Percentiles rank a stretch among this genome's conserved stretches.
Conservation (phyloP, 2,329 filamentous ascomycete genomes). For the Corinectria fuckeliana region DNA sequence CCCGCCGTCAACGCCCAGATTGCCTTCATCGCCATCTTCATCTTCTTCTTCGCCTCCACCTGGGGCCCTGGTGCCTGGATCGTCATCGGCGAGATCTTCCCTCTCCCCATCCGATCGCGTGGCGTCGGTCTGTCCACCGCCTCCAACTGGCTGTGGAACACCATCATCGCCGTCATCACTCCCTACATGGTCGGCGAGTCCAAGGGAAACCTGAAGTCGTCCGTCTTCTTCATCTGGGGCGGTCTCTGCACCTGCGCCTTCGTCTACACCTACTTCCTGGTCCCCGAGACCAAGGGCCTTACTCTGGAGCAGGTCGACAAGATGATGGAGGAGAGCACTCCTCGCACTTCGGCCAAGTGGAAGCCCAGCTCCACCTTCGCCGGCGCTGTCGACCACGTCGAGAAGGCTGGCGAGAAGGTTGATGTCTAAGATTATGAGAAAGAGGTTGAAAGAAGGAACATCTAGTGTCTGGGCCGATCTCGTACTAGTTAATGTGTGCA, state of each 20-base stretch:
- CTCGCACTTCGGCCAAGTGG: constrained; percentile 79
- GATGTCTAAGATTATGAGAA: constrained; percentile 11
- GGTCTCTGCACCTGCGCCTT: constrained; percentile 62
- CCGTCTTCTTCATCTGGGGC: constrained; percentile 68
- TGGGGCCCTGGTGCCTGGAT: constrained; percentile 76
- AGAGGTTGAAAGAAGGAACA: neutral
- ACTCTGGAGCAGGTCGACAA: constrained; percentile 77
- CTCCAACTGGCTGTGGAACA: constrained; percentile 86
- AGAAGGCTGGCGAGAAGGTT: constrained; percentile 35
- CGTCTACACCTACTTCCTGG: constrained; percentile 63
- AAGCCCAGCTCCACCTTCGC: constrained; percentile 74
- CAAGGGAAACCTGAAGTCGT: constrained; percentile 51
- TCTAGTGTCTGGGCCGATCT: neutral
- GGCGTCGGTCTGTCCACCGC: constrained; percentile 87
- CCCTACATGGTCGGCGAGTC: constrained; percentile 66
- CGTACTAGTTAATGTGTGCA: constrained; percentile 11
- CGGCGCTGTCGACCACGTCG: constrained; percentile 40
- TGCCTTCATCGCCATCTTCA: constrained; percentile 79
- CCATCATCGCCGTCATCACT: constrained; percentile 68
- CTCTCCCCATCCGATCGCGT: constrained; percentile 82
- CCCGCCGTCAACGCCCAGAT: constrained; percentile 72
- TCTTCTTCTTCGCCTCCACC: constrained; percentile 79
- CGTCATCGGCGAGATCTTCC: constrained; percentile 78
- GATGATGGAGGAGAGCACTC: constrained; percentile 88
- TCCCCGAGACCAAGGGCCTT: constrained; percentile 78